Evolutionary conservation across 208 protist genomes (phyloP), one percentile per base, ranked within the genome.

Genomic region (Crithidia sp.): DNA sequence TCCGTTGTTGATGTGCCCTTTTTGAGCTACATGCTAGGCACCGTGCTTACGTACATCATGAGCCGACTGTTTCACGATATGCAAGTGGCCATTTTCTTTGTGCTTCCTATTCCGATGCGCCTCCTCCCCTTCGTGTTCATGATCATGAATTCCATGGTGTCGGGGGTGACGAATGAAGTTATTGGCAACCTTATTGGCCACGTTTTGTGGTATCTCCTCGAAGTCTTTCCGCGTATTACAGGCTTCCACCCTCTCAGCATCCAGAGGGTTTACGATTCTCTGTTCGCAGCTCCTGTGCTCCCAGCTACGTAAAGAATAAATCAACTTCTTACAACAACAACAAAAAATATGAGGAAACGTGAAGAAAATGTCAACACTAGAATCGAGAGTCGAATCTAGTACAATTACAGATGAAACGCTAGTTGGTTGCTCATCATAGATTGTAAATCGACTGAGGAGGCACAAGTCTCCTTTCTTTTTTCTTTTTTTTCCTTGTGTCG

Each of bases 191-290:
- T 85, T 50, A 78, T 94, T 36, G 92, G 89, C 2, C 92, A 96
- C 57, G 55, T 90, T 3, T 71, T 95, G 53, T 96, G 89, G 86
- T 96, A 91, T 64, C 58, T 95, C 13, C 67, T 93, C 8, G 90
- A 95, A 53, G 85, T 96, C n/a, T 92, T 96, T 74, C 92, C 92
- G 16, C 86, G 87, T 45, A 96, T 96, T 57, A 94, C 89, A 17
- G 90, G 84, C 5, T 36, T 91, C 14, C 71, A 86, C 37, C 82
- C 81, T 9, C 77, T 96, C 41, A 77, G 81, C 39, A 39, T 94
- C 6, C 86, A 94, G 54, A 53, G 77, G 19, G 43, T 68, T 8
- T 82, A 89, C 45, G 66, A 81, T 28, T 49, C 68, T 17, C 43
- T 79, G 1, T 76, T 85, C 39, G 28, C 53, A 40, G 37, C 55